Percentiles rank a stretch among this genome's conserved stretches.
These are phyloP conservation scores for Annulohypoxylon bovei DNA, from an alignment of 495 filamentous ascomycete genomes.

Conservation along the genomic window DNA sequence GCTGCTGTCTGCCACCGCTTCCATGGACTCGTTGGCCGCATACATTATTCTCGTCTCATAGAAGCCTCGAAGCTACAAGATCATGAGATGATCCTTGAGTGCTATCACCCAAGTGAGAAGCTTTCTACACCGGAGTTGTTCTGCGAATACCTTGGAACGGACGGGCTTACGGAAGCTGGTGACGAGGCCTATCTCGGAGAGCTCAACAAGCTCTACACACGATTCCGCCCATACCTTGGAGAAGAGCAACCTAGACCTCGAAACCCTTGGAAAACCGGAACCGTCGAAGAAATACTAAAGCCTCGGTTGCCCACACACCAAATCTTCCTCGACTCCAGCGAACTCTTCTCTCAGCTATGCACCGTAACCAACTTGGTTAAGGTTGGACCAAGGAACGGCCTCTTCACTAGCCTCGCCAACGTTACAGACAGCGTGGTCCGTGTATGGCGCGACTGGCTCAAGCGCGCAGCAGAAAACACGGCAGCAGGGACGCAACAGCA, in stretches of 20 bases:
- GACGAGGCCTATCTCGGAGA: conserved; percentile 46
- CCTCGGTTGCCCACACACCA: conserved; percentile 61
- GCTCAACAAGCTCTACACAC: conserved; percentile 56
- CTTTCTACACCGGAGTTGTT: conserved; percentile 73
- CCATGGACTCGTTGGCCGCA: conserved; percentile 70
- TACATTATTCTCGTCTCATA: conserved; percentile 72
- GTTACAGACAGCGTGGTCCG: conserved; percentile 72
- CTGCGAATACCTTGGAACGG: conserved; percentile 72
- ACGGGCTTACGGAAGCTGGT: conserved; percentile 57
- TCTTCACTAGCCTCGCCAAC: conserved; percentile 69
- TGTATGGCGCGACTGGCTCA: conserved; percentile 75
- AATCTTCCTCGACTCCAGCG: conserved; percentile 71
- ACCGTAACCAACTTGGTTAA: conserved; percentile 75
- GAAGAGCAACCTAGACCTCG: conserved; percentile 56
- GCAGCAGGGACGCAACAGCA: conserved; percentile 31
- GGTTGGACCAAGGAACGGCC: conserved; percentile 64
- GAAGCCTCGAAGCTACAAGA: conserved; percentile 64
- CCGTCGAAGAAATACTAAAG: conserved; percentile 28
- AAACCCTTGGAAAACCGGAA: conserved; percentile 41
- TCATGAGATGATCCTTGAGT: conserved; percentile 77
- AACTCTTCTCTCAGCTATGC: conserved; percentile 77
- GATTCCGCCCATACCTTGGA: conserved; percentile 67
- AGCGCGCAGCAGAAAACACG: conserved; percentile 48
- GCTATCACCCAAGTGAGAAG: conserved; percentile 77
- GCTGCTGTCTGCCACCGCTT: conserved; percentile 71